Percentiles rank a stretch among this genome's conserved stretches.
These are phyloP conservation scores for Pyricularia grisea DNA, from an alignment of 2,329 filamentous ascomycete species.

Conservation along the genomic window DNA sequence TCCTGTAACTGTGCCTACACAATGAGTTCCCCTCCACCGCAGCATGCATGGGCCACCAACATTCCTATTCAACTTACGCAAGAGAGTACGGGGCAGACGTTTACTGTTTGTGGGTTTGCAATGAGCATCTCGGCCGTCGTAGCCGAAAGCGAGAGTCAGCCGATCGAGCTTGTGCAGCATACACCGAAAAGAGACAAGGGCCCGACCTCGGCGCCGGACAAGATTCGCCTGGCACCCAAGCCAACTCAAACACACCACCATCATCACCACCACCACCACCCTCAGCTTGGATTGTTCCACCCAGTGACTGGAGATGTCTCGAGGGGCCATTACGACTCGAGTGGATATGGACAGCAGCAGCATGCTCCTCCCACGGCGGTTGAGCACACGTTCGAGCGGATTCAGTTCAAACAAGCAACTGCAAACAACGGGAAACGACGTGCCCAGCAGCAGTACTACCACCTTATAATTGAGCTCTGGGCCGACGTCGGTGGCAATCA, in stretches of 20 bases:
- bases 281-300: conserved; percentile 38
- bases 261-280: conserved; percentile 8
- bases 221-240: conserved; percentile 57
- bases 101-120: conserved; percentile 63
- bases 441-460: conserved; percentile 87
- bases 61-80: conserved; percentile 41
- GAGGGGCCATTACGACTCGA: conserved; percentile 29
- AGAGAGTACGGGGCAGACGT: conserved; percentile 42
- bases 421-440: conserved; percentile 89
- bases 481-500: conserved; percentile 43
- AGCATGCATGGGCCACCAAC: conserved; percentile 11
- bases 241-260: conserved; percentile 37
- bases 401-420: conserved; percentile 90
- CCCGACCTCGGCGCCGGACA: conserved; percentile 65
- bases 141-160: conserved; percentile 64
- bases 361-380: conserved; percentile 25
- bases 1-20: conserved; percentile 73
- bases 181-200: conserved; percentile 88
- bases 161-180: conserved; percentile 74
- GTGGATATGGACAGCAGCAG: conserved; percentile 22
- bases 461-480: conserved; percentile 78
- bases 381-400: conserved; percentile 69
- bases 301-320: conserved; percentile 14
- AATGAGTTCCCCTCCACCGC: conserved; percentile 46
- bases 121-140: conserved; percentile 81